phyloP scores from a whole-genome alignment of 139 green algal genomes.

The Tetraselmis striata region DNA sequence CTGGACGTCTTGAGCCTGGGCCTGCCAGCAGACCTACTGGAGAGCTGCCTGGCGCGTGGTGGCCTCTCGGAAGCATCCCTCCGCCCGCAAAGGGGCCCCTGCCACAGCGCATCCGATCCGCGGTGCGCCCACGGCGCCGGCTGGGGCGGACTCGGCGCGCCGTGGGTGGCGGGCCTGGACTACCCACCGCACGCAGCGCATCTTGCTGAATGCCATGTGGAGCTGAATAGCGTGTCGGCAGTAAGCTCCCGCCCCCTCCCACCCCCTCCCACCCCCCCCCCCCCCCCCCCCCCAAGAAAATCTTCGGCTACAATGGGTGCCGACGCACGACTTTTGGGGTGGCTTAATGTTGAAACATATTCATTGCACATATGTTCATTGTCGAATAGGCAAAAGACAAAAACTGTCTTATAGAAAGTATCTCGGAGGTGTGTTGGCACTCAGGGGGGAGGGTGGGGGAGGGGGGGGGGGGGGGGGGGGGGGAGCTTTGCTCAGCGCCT shows the following conservation, averaged over 20 bases:
- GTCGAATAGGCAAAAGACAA: too few relatives aligned
- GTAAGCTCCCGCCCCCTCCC: neutral
- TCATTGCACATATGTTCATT: neutral
- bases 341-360: neutral
- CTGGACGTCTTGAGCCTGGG: neutral
- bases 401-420: too few relatives aligned
- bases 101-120: too few relatives aligned
- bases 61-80: too few relatives aligned
- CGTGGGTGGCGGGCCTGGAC: neutral
- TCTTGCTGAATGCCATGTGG: neutral
- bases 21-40: neutral
- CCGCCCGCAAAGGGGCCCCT: too few relatives aligned
- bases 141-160: neutral
- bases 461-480: too few relatives aligned
- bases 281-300: neutral
- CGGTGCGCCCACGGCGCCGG: too few relatives aligned
- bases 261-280: neutral
- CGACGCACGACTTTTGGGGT: neutral
- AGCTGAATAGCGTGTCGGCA: neutral
- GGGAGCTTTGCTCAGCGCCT: too few relatives aligned
- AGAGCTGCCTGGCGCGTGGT: neutral
- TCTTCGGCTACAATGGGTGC: neutral
- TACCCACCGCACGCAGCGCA: neutral
- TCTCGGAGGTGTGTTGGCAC: too few relatives aligned
- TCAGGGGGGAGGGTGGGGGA: too few relatives aligned